Evolutionary conservation across 345 rosid species (phyloP).

Genomic region (Microthlaspi erraticum): DNA sequence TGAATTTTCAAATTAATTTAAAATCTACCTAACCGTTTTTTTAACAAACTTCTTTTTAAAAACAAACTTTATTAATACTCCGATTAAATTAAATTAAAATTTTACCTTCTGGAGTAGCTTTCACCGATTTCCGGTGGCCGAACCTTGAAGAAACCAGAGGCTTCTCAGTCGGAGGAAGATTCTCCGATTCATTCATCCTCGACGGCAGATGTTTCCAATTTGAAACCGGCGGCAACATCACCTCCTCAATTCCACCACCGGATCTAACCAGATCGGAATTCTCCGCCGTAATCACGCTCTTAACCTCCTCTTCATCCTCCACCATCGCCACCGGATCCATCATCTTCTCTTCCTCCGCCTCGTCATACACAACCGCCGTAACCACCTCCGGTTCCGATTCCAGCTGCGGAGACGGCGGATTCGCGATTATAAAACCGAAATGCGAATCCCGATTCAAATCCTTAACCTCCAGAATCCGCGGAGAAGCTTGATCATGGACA

Average conservation of each 20-base stretch:
- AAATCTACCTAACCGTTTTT: conserved; percentile 31
- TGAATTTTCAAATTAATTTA: conserved; percentile 32
- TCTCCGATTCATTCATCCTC: conserved; percentile 30
- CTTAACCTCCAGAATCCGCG: conserved; percentile 30
- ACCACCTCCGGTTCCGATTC: background rate
- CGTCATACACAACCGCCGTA: conserved; percentile 24
- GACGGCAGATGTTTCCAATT: conserved; percentile 11
- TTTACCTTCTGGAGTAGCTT: conserved; percentile 43
- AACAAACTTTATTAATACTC: background rate
- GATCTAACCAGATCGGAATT: conserved; percentile 9
- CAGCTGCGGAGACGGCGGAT: background rate
- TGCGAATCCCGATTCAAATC: conserved; percentile 26
- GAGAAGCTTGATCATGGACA: conserved; percentile 15
- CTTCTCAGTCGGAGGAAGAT: conserved; percentile 34
- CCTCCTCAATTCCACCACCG: background rate
- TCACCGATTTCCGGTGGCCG: conserved; percentile 35
- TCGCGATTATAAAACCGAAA: background rate
- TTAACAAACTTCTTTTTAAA: background rate
- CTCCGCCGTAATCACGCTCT: conserved; percentile 36
- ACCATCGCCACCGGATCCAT: background rate
- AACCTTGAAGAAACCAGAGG: conserved; percentile 38
- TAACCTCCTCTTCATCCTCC: conserved; percentile 21
- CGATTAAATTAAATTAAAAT: background rate
- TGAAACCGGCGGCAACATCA: background rate
- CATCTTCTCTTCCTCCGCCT: background rate